Percentiles rank a stretch among this genome's conserved stretches.
Evolutionary conservation across 129 eudicot species (phyloP).

Genomic region (Lonicera japonica): DNA sequence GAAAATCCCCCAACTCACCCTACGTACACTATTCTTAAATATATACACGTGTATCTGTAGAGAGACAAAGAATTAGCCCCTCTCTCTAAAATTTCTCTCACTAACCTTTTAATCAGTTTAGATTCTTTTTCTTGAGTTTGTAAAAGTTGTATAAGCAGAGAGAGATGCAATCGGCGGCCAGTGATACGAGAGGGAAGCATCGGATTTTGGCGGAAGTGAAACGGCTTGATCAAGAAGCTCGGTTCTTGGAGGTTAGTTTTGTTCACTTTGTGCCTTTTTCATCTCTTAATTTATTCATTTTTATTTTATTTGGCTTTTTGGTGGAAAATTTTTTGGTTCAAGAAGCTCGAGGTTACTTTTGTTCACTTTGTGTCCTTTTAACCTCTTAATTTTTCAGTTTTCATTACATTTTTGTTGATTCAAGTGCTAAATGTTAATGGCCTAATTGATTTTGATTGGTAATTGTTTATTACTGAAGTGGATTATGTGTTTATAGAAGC

Average conservation of each 20-base stretch:
- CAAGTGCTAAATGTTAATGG: not conserved
- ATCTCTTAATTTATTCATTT: not conserved
- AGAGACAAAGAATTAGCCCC: too few species aligned
- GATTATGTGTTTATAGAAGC: too few species aligned
- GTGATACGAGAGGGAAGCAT: conserved; percentile 58
- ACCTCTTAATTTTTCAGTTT: not conserved
- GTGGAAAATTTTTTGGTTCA: too few species aligned
- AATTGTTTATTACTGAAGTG: too few species aligned
- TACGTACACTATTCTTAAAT: too few species aligned
- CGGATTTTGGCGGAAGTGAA: conserved; percentile 65
- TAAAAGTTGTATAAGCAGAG: not conserved
- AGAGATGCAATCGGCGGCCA: conserved; percentile 31
- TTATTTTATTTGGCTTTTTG: too few species aligned
- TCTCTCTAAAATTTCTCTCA: not conserved
- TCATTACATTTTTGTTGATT: not conserved
- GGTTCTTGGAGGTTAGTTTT: conserved; percentile 41
- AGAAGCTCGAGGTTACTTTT: conserved; percentile 44
- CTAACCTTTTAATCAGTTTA: not conserved
- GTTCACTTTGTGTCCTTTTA: not conserved
- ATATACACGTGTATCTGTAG: too few species aligned
- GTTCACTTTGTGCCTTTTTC: not conserved
- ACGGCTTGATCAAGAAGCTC: conserved; percentile 59
- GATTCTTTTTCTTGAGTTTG: too few species aligned
- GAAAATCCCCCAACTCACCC: too few species aligned
- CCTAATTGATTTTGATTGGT: not conserved